Evolutionary conservation across 495 filamentous ascomycete species (phyloP).

Genomic region (Lophiotrema nucula): DNA sequence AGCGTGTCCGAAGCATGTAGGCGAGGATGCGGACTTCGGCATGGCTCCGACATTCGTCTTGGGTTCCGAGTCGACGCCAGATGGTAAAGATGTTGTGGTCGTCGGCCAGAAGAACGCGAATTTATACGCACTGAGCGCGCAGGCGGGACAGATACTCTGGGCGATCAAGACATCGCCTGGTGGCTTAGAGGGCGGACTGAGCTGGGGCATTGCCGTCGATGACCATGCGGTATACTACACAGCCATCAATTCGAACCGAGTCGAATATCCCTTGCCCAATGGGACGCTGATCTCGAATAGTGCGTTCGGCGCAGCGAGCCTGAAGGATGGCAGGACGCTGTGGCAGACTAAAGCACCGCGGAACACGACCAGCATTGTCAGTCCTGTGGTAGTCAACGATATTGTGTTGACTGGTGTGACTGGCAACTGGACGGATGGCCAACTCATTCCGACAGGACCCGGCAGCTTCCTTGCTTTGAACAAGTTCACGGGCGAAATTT

Average conservation of each 20-base stretch:
- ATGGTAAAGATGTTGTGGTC: slow-evolving; percentile 37
- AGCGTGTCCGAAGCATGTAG: slow-evolving; percentile 42
- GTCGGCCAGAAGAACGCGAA: slow-evolving; percentile 46
- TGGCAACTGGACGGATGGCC: not conserved
- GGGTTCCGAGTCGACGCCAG: slow-evolving; percentile 7
- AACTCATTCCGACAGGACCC: no score
- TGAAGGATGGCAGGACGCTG: slow-evolving; percentile 33
- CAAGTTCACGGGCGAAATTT: slow-evolving; percentile 2
- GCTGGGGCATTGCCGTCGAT: slow-evolving; percentile 46
- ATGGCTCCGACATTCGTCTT: slow-evolving; percentile 46
- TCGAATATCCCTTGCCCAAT: slow-evolving; percentile 25
- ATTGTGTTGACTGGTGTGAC: slow-evolving; percentile 26
- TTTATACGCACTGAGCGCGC: slow-evolving; percentile 40
- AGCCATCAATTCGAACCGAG: slow-evolving; percentile 32
- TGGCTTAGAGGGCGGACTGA: slow-evolving; percentile 37
- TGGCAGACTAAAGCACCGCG: slow-evolving; percentile 35
- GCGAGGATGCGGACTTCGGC: slow-evolving; percentile 45
- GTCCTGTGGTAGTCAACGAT: slow-evolving; percentile 40
- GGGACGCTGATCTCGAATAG: slow-evolving; percentile 35
- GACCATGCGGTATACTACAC: slow-evolving; percentile 41
- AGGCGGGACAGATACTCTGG: slow-evolving; percentile 40
- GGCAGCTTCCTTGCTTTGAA: slow-evolving; percentile 11
- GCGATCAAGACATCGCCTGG: slow-evolving; percentile 35
- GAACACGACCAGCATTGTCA: slow-evolving; percentile 12
- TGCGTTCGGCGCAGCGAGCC: slow-evolving; percentile 39